Evolutionary conservation across 805 yeast species (phyloP), one percentile per base, ranked within the genome.

Genomic region (Naumovozyma dairenensis): DNA sequence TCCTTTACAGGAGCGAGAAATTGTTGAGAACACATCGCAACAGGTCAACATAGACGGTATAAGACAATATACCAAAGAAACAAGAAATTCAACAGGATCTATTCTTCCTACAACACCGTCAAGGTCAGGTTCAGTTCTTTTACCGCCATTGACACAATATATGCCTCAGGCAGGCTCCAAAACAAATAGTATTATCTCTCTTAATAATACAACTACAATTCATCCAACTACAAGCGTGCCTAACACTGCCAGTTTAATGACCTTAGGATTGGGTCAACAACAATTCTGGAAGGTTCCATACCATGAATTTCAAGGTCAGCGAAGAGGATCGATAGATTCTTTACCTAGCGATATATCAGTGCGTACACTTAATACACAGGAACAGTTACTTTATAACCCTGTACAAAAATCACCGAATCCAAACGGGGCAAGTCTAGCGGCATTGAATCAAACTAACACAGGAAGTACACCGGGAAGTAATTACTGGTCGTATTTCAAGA

Each of bases 211-310:
- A n/a, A 21, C 14, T 16, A 30, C 15, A 20, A 21, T 16, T 20
- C 16, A 24, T 22, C n/a, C 16, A 4, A 13, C 17, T 18, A 16
- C 22, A 16, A 21, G 21, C 26, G 16, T 6, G n/a, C 29, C 10
- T 15, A n/a, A n/a, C n/a, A n/a, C n/a, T n/a, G n/a, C n/a, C n/a
- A n/a, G n/a, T n/a, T 33, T 16, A 15, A 16, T 15, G 13, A 29
- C 16, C 13, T 10, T 24, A 7, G 22, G 32, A 21, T 17, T 48
- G 18, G 46, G 44, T 12, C 53, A 47, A 21, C 61, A 55, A 38
- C 60, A 49, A 32, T 56, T 56, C 33, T 56, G 61, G 61, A 56
- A 56, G 40, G 61, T 56, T 6, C 61, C 61, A 5, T 55, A 51
- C 29, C 59, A 53, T 36, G 61, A 55, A 33, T 55, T 51, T 29